Evolutionary conservation across 225 moss, liverwort and hornwort genomes (phyloP), one percentile per base, ranked within the genome.

Genomic region (Polytrichum commune): DNA sequence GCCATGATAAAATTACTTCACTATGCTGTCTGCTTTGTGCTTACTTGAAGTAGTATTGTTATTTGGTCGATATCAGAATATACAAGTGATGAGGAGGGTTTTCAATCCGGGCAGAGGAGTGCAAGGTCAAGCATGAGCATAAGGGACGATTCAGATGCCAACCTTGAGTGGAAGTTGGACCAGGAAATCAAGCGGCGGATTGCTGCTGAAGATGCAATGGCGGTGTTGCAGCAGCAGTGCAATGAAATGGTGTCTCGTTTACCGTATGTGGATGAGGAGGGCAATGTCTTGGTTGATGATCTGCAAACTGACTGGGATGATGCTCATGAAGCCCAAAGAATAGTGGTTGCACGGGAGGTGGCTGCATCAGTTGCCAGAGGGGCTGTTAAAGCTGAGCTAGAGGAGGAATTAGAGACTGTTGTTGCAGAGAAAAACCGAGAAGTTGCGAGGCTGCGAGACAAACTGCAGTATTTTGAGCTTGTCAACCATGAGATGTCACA

Each of bases 401-500:
- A 87, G 68, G 88, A 77, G 73, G 88, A 92, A 74, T 83, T 92
- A 75, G 86, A 91, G 80, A 86, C 74, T 84, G 84, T 91, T 67
- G 86, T 94, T 79, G 86, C 76, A 53, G 92, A 94, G 25, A 97
- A 94, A 75, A 92, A 85, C 54, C 86, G 90, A 61, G 96, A 97
- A 85, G 88, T 97, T 33, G 75, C 92, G 62, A 88, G 94, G 80
- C 76, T 93, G 80, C 86, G 86, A 53, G 96, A 94, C 78, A 97
- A 97, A 79, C 72, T 97, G 77, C 96, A 90, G 71, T 93, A 97
- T 65, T 97, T 83, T 76, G 96, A 97, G 86, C 84, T 91, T 76
- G 85, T 97, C 73, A 92, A 92, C 65, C 92, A 94, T 53, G 92
- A 97, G 82, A 97, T 97, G 94, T 97, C 94, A 64, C 96, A 97